Evolutionary conservation across 164 flowering plant species (phyloP).

Genomic region (Vitis rotundifolia): DNA sequence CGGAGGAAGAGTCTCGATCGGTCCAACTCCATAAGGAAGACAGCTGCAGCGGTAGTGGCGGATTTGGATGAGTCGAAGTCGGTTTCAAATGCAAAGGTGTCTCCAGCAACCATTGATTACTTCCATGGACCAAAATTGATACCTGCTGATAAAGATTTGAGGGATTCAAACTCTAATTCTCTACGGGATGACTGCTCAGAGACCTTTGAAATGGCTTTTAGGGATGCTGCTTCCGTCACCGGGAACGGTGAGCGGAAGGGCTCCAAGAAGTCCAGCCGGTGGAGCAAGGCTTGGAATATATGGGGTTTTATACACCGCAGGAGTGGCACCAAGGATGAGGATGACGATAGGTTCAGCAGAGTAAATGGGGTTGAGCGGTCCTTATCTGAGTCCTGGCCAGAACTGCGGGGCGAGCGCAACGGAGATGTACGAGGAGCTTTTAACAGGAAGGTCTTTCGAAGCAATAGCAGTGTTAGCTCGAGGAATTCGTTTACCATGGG

Average conservation of each 20-base stretch:
- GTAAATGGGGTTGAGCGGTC: slow-evolving; percentile 82
- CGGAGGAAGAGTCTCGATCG: slow-evolving; percentile 79
- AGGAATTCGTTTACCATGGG: slow-evolving; percentile 46
- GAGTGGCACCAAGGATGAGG: slow-evolving; percentile 58
- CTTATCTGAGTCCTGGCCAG: slow-evolving; percentile 84
- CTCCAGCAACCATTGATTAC: slow-evolving; percentile 43
- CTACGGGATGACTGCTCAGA: slow-evolving; percentile 73
- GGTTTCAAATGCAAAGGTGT: slow-evolving; percentile 56
- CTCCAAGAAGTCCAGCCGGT: slow-evolving; percentile 70
- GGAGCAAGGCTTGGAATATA: slow-evolving; percentile 83
- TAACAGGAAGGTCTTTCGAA: slow-evolving; percentile 48
- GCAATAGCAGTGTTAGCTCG: slow-evolving; percentile 83
- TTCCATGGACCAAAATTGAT: slow-evolving; percentile 33
- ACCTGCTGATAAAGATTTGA: slow-evolving; percentile 37
- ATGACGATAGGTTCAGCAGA: slow-evolving; percentile 61
- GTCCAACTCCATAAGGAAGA: slow-evolving; percentile 66
- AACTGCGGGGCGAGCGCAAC: slow-evolving; percentile 48
- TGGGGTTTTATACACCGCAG: slow-evolving; percentile 79
- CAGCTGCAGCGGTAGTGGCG: slow-evolving; percentile 66
- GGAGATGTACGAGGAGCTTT: slow-evolving; percentile 42
- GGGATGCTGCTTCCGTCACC: slow-evolving; percentile 39
- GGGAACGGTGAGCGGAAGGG: slow-evolving; percentile 45
- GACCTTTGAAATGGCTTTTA: slow-evolving; percentile 54
- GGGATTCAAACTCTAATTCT: slow-evolving; percentile 62
- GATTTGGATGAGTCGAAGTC: slow-evolving; percentile 68